Evolutionary conservation across 2,329 filamentous ascomycete species (phyloP).

Genomic region (Monosporascus sp.): DNA sequence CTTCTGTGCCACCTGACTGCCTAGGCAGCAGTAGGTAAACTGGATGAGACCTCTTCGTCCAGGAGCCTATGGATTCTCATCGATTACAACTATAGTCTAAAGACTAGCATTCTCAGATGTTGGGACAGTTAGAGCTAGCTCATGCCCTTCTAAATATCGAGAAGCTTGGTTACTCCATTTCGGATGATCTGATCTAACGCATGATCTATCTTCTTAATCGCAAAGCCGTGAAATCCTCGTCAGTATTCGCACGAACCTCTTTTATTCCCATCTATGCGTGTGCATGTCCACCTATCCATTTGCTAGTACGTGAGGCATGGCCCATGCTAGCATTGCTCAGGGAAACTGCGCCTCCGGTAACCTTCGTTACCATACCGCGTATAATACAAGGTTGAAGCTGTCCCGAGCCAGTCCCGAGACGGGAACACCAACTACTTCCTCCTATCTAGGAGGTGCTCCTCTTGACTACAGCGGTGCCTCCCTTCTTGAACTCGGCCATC

Average conservation of each 20-base stretch:
- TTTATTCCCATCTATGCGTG: not conserved
- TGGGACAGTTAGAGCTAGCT: too few species aligned
- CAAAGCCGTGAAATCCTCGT: too few species aligned
- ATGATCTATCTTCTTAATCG: not conserved
- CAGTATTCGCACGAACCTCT: too few species aligned
- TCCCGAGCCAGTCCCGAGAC: not conserved
- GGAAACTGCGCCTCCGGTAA: too few species aligned
- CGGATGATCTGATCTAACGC: not conserved
- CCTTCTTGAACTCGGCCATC: conserved; percentile 60
- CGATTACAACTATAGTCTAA: too few species aligned
- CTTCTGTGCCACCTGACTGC: too few species aligned
- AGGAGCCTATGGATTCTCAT: too few species aligned
- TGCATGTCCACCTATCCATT: not conserved
- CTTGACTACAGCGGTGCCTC: conserved; percentile 61
- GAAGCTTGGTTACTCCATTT: not conserved
- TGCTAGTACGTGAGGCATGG: not conserved
- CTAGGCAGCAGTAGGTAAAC: too few species aligned
- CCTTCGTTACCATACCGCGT: not conserved
- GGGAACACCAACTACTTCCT: not conserved
- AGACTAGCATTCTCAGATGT: too few species aligned
- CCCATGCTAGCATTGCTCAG: not conserved
- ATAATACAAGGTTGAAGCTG: not conserved
- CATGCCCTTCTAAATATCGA: not conserved
- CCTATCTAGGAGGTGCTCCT: conserved; percentile 20
- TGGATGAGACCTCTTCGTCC: too few species aligned